Base-by-base conservation (phyloP, 805 yeast species). In the Candida anglica region DNA sequence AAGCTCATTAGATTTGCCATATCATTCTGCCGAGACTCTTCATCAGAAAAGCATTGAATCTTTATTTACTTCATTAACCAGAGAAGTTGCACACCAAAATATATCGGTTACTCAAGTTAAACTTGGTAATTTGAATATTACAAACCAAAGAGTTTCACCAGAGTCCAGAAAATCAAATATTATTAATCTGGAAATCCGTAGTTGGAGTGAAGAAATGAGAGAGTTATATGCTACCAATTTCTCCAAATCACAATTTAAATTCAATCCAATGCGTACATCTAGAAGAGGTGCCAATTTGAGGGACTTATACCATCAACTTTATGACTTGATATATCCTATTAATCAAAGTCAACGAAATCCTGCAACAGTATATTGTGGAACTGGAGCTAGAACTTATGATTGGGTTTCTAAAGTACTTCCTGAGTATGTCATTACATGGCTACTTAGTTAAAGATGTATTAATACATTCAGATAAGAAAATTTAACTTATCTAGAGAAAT, bases 11-110 rank as follows among this genome's bases (percentile, higher is more conserved):
- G 55, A 66, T 21, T 58, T 81, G 30, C 81, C 84, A 5, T 81
- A 74, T 59, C 84, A 81, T 50, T 73, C 79, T 1, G 71, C 83
- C 0, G 88, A 81, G 41, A 63, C 76, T 18, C 49, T 79, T 22
- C 69, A 73, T n/a, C 69, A 70, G 20, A 66, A 66, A 23, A 62
- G 75, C 2, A 39, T 80, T 19, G 57, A 53, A 30, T 50, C 49
- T 25, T 44, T 65, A 16, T 67, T 66, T 36, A 48, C 62, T 2
- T 42, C 58, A 2, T 46, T 67, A 28, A 45, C 61, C 3, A 47
- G 69, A 39, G 73, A 67, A 38, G 39, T 66, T 5, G 32, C 39
- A 7, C 61, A 56, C 6, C 71, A 66, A 31, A 52, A 53, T 3
- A 36, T 66, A 6, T 47, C 52, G 7, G 65, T 65, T 1, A 62